A percentile compares a stretch with the other conserved stretches of the same genome.
Conservation (phyloP, 1,139 yeast species). For the Diutina pseudorugosa region DNA sequence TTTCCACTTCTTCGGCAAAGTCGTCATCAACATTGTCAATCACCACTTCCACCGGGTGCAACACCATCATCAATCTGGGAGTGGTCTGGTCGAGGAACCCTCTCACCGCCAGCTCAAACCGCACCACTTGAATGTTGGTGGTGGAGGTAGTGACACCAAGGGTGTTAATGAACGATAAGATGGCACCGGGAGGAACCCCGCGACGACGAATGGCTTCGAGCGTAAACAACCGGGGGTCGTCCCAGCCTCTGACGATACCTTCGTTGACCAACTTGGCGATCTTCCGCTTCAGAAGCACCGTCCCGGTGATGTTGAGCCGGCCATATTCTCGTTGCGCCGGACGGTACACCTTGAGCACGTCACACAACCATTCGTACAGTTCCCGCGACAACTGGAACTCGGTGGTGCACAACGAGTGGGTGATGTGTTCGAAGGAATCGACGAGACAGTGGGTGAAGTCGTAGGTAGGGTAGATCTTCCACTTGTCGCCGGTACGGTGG, state of each 20-base stretch:
- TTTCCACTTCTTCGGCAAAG: conserved; percentile 52
- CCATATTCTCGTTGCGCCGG: conserved; percentile 99
- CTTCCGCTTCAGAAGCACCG: conserved; percentile 89
- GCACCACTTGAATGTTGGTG: conserved; percentile 76
- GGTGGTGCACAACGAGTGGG: conserved; percentile 91
- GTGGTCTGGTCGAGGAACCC: conserved; percentile 80
- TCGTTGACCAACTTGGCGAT: conserved; percentile 85
- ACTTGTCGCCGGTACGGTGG: conserved; percentile 81
- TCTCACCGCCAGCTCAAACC: conserved; percentile 87
- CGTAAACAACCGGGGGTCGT: conserved; percentile 94
- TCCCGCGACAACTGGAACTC: conserved; percentile 89
- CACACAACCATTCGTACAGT: conserved; percentile 98
- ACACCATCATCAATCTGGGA: conserved; percentile 89
- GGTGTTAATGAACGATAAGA: conserved; percentile 83
- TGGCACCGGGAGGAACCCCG: conserved; percentile 99
- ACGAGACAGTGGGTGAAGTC: conserved; percentile 98
- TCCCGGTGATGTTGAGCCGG: conserved; percentile 87
- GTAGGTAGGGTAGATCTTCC: conserved; percentile 97
- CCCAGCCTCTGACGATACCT: conserved; percentile 86
- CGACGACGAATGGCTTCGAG: conserved; percentile 92
- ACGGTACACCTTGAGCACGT: conserved; percentile 85
- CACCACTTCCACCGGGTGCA: conserved; percentile 75
- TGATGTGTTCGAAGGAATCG: conserved; percentile 91
- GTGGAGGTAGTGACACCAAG: conserved; percentile 93
- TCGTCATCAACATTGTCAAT: conserved; percentile 75